Evolutionary conservation across 202 grass and related monocot species (phyloP).

Genomic region (Schoenoplectus triqueter): DNA sequence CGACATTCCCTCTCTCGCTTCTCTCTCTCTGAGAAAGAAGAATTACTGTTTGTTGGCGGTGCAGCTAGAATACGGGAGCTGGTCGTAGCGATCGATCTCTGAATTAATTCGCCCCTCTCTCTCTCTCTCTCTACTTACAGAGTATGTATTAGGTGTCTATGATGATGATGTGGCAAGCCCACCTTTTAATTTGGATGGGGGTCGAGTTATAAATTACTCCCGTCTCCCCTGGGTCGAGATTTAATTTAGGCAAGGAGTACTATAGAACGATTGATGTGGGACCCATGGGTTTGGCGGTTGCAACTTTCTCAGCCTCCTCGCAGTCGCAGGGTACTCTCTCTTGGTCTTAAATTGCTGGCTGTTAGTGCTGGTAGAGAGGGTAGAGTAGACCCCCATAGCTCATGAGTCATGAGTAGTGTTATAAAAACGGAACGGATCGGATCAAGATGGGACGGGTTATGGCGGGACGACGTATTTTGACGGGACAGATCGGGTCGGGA

Average conservation of each 20-base stretch:
- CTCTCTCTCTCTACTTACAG: background rate
- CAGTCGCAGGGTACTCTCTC: background rate
- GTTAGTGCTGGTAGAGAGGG: background rate
- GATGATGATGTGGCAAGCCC: background rate
- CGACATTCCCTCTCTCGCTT: constrained; percentile 37
- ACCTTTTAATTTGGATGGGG: background rate
- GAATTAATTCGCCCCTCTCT: background rate
- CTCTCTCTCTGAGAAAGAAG: background rate
- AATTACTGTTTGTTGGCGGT: background rate
- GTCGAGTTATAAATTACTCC: background rate
- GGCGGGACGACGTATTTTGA: no score
- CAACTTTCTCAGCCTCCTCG: background rate
- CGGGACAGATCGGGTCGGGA: no score
- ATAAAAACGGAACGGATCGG: no score
- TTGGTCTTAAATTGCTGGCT: constrained; percentile 2
- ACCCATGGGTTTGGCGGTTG: background rate
- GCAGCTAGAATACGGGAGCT: background rate
- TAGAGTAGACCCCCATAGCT: no score
- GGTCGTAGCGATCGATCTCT: background rate
- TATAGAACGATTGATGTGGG: background rate
- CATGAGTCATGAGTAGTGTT: no score
- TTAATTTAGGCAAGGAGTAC: background rate
- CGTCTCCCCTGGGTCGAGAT: no score
- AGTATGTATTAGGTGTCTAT: background rate
- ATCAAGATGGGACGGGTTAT: no score